Conservation (phyloP, 2,329 filamentous ascomycete genomes). For the Capronia epimyces region DNA sequence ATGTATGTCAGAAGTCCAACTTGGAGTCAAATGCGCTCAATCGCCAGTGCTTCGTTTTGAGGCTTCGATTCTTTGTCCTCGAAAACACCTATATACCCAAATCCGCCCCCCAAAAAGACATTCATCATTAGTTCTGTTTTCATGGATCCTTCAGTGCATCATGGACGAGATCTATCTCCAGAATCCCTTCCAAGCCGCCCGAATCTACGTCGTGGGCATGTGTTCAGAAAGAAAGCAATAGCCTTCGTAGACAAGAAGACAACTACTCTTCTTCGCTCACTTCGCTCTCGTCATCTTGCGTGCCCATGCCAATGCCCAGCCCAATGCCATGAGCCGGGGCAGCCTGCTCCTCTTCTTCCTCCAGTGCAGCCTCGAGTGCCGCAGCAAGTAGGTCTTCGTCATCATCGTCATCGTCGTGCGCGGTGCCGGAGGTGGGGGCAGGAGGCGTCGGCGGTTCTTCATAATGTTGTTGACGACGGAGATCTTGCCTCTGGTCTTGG, state of each 20-base stretch:
- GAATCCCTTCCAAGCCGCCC: too few relatives aligned
- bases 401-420: constrained; percentile 32
- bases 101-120: too few relatives aligned
- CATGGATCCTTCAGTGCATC: too few relatives aligned
- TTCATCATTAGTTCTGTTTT: too few relatives aligned
- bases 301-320: constrained; percentile 59
- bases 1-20: too few relatives aligned
- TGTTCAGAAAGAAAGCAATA: neutral
- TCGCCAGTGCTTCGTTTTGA: too few relatives aligned
- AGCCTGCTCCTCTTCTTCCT: constrained; percentile 43
- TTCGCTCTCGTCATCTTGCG: constrained; percentile 55
- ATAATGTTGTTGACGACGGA: constrained; percentile 3
- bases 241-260: neutral
- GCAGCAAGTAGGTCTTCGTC: constrained; percentile 53
- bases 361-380: constrained; percentile 53
- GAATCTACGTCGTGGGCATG: neutral
- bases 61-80: too few relatives aligned
- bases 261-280: constrained; percentile 60
- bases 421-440: constrained; percentile 18
- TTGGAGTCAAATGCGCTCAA: too few relatives aligned
- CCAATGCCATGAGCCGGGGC: constrained; percentile 50
- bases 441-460: constrained; percentile 7
- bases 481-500: neutral
- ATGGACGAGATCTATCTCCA: too few relatives aligned
- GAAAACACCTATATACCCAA: too few relatives aligned